phyloP scores from a whole-genome alignment of 768 basidiomycete genomes.

The Lactarius quietus region DNA sequence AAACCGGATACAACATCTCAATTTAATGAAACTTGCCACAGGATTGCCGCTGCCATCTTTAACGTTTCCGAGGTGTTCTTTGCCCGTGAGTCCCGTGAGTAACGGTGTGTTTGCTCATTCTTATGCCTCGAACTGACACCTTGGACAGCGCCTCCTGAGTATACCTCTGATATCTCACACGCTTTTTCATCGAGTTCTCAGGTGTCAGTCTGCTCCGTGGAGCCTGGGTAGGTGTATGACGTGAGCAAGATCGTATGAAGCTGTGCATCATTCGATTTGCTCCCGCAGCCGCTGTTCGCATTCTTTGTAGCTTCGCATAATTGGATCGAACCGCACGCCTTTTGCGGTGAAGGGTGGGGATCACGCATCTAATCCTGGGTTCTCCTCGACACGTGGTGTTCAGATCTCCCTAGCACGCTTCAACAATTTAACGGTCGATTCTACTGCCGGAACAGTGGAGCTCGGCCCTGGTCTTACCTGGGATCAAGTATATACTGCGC shows the following conservation, averaged over 20 bases:
- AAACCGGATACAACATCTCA: not conserved
- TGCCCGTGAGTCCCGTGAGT: not conserved
- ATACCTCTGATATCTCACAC: not conserved
- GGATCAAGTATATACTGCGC: conserved; percentile 28
- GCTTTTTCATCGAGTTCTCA: conserved; percentile 6
- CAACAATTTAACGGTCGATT: conserved; percentile 9
- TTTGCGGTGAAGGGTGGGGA: conserved; percentile 28
- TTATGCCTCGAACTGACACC: not conserved
- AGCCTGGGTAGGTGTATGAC: conserved; percentile 23
- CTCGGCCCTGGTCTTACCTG: conserved; percentile 27
- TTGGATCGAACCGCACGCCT: not conserved
- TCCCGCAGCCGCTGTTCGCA: not conserved
- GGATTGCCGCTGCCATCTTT: not conserved
- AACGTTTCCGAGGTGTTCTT: not conserved
- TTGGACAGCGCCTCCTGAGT: not conserved
- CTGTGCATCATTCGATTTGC: not conserved
- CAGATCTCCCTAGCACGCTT: conserved; percentile 27
- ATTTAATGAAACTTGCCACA: not conserved
- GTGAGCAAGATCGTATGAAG: conserved; percentile 20
- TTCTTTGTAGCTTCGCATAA: not conserved
- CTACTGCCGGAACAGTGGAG: conserved; percentile 6
- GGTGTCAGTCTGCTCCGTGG: conserved; percentile 20
- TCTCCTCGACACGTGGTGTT: conserved; percentile 26
- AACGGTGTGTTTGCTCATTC: not conserved
- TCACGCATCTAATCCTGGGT: conserved; percentile 26